Percentiles rank a stretch among this genome's conserved stretches.
Conservation (phyloP, 164 flowering plant species). For the Vitis vinifera region ASM3070453v1 NC_081818.1:1957001-1957500, state of each 20-base stretch:
- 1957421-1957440: conserved; percentile 19
- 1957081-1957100: conserved; percentile 70
- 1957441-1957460: neutral
- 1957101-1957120: conserved; percentile 79
- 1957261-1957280: conserved; percentile 50
- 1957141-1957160: conserved; percentile 75
- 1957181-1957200: conserved; percentile 70
- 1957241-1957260: conserved; percentile 76
- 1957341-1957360: conserved; percentile 43
- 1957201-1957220: conserved; percentile 59
- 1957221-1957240: conserved; percentile 52
- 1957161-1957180: conserved; percentile 47
- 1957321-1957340: conserved; percentile 56
- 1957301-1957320: conserved; percentile 44
- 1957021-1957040: conserved; percentile 57
- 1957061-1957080: conserved; percentile 72
- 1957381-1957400: conserved; percentile 54
- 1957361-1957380: conserved; percentile 25
- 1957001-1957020: conserved; percentile 80
- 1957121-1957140: conserved; percentile 71
- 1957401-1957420: conserved; percentile 56
- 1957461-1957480: too few relatives aligned
- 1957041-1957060: conserved; percentile 60
- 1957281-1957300: conserved; percentile 25
- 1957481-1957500: too few relatives aligned